These are phyloP conservation scores for Trichosporon asahii DNA, from an alignment of 1,284 basidiomycete genomes.

Conservation along the genomic window DNA sequence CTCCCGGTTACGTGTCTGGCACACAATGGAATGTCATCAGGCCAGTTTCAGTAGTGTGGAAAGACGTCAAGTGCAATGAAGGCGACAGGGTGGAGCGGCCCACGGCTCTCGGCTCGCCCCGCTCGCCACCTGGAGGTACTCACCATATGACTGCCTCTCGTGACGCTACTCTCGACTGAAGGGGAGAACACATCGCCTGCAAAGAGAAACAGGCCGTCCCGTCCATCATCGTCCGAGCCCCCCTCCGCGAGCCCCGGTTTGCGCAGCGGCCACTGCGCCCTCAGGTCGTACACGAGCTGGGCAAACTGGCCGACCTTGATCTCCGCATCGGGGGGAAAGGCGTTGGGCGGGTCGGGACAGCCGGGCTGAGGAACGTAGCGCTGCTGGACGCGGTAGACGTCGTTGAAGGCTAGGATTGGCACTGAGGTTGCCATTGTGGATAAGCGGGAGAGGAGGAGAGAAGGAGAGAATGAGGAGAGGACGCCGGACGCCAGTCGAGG, in stretches of 20 bases:
- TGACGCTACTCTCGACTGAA: conserved; percentile 79
- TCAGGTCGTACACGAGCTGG: conserved; percentile 39
- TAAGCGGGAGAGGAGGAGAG: neutral
- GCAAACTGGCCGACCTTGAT: conserved; percentile 55
- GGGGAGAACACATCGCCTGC: conserved; percentile 86
- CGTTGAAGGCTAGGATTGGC: conserved; percentile 51
- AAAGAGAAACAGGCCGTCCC: conserved; percentile 76
- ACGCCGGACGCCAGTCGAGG: neutral
- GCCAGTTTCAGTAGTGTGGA: neutral
- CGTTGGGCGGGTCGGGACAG: conserved; percentile 21
- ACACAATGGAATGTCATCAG: neutral
- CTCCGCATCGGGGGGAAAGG: conserved; percentile 19
- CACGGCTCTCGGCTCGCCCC: too few relatives aligned
- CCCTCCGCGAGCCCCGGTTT: conserved; percentile 41
- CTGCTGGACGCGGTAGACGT: conserved; percentile 59
- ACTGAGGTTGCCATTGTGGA: conserved; percentile 28
- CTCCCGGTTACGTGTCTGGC: too few relatives aligned
- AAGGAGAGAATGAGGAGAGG: neutral
- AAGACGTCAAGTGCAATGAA: neutral
- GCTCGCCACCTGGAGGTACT: conserved; percentile 30
- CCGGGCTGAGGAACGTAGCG: conserved; percentile 51
- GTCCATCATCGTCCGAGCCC: conserved; percentile 21
- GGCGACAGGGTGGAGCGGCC: neutral
- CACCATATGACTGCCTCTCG: conserved; percentile 88
- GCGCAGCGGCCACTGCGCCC: conserved; percentile 41